Base-by-base conservation (phyloP, 2,329 filamentous ascomycete species). In the Paraphoma chrysanthemicola region DNA sequence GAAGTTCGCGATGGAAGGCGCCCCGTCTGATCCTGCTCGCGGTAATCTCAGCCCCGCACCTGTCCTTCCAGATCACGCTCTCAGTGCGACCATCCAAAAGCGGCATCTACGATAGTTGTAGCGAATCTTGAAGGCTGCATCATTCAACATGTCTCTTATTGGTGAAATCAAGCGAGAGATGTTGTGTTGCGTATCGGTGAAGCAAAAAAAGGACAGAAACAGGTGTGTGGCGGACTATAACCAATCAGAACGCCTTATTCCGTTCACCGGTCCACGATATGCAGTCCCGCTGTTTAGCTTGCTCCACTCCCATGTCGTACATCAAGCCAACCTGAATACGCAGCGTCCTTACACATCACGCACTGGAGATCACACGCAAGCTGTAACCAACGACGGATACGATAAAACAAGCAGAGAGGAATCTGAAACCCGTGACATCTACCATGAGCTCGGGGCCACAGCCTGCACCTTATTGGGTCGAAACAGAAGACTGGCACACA, bases 401-500 rank as follows among this genome's bases (percentile, higher is more conserved):
- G 23, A 23, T 23, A 23, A 23, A 23, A 23, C 23, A 23, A 23
- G 23, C 23, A 23, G 23, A 23, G 23, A 23, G 23, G 5, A 23
- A 5, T 2, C 23, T 23, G 23, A 23, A 23, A 23, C 23, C 23
- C 23, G 5, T 23, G 23, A 23, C 33, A 36, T 36, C 33, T 23
- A 14, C 33, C 14, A 36, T 36, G 33, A 36, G 3, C 3, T 10
- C 33, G 10, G 39, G 33, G 6, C n/a, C 17, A 30, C 14, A 16
- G 9, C 28, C 33, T 5, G 30, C 31, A 17, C 31, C 56, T 8
- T 61, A 43, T 39, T 58, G 55, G 55, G 56, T 58, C 33, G 38
- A 52, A 18, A 61, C 55, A 4, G 53, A 53, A 45, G 53, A 56
- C 41, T 61, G 50, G 52, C 59, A 61, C 17, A 61, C 55, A 28